These are phyloP conservation scores for Solanum pinnatisectum DNA, from an alignment of 257 asterid species.

Conservation along the genomic window DNA sequence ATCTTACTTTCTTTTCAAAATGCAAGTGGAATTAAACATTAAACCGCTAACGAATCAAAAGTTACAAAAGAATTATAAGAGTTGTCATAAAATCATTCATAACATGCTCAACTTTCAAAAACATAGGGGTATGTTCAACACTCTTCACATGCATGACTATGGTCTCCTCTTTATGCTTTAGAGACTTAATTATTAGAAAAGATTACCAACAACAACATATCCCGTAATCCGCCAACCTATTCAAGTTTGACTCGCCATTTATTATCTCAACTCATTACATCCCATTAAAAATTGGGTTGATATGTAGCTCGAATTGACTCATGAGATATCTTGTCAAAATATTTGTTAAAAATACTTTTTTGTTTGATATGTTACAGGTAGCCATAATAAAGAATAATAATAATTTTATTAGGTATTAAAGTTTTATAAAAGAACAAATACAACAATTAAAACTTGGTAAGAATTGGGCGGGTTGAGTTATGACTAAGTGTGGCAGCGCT, in stretches of 20 bases:
- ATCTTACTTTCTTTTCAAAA: too few relatives aligned
- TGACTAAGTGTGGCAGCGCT: not conserved
- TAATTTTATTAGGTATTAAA: not conserved
- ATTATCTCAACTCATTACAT: not conserved
- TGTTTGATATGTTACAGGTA: not conserved
- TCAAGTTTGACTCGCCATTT: not conserved
- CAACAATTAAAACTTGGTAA: not conserved
- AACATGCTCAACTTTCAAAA: too few relatives aligned
- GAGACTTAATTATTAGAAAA: not conserved
- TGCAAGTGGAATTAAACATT: too few relatives aligned
- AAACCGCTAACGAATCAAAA: too few relatives aligned
- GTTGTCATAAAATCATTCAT: too few relatives aligned
- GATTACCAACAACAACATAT: not conserved
- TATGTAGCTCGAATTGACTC: not conserved
- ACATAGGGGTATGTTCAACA: too few relatives aligned
- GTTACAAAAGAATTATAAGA: too few relatives aligned
- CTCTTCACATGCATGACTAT: too few relatives aligned
- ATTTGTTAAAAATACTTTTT: too few relatives aligned
- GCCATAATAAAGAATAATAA: not conserved
- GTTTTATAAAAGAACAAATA: not conserved
- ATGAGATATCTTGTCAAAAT: not conserved
- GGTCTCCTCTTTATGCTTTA: not conserved
- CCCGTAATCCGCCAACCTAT: not conserved
- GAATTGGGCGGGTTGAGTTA: not conserved
- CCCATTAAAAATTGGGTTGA: not conserved